These are phyloP conservation scores for Candida nanaspora DNA, from an alignment of 805 yeast genomes.

Conservation along the genomic window DNA sequence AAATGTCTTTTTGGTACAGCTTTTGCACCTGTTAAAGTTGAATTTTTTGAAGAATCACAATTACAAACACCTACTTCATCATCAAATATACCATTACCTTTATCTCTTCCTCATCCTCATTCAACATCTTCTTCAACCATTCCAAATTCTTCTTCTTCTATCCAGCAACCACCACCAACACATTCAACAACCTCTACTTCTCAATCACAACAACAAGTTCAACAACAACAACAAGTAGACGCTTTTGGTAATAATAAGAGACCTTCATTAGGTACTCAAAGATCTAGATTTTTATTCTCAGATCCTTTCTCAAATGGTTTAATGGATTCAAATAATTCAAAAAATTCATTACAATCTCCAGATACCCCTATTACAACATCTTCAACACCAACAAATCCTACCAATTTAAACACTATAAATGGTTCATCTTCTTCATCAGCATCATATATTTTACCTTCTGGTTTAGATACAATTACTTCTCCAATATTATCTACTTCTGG, in stretches of 20 bases:
- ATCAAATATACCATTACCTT: neutral
- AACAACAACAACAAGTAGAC: neutral
- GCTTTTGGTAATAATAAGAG: slow-evolving; percentile 28
- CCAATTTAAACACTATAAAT: slow-evolving; percentile 4
- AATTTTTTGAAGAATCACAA: slow-evolving; percentile 27
- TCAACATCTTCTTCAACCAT: too few relatives aligned
- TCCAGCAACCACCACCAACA: too few relatives aligned
- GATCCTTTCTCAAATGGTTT: slow-evolving; percentile 41
- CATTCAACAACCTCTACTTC: too few relatives aligned
- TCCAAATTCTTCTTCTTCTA: too few relatives aligned
- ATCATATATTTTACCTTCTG: slow-evolving; percentile 18
- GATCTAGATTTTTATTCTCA: slow-evolving; percentile 64
- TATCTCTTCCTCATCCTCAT: neutral
- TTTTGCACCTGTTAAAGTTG: slow-evolving; percentile 34
- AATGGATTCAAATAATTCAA: too few relatives aligned
- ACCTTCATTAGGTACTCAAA: slow-evolving; percentile 47
- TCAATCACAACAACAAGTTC: neutral
- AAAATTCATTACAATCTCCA: slow-evolving; percentile 7
- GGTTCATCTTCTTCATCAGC: slow-evolving; percentile 7
- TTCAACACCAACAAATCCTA: slow-evolving; percentile 3
- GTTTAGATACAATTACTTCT: slow-evolving; percentile 22
- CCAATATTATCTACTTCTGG: slow-evolving; percentile 18
- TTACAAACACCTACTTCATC: neutral
- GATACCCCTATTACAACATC: slow-evolving; percentile 1
- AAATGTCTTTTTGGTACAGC: slow-evolving; percentile 44